Percentiles rank a stretch among this genome's conserved stretches.
phyloP scores from a whole-genome alignment of 495 filamentous ascomycete species.

The Glutinoglossum americanum region DNA sequence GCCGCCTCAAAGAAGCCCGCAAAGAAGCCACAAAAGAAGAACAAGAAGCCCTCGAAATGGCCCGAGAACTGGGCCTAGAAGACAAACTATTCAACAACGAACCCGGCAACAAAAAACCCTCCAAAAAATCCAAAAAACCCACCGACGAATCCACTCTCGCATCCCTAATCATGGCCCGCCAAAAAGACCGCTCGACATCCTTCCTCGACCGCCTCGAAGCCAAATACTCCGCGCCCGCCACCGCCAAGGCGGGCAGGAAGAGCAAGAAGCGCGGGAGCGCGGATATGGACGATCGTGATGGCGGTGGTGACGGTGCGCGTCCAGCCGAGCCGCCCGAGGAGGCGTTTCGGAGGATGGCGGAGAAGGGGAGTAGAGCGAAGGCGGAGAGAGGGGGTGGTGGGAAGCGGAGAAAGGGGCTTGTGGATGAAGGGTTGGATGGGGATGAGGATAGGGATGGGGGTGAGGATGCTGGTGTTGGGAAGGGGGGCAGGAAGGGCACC shows the following conservation, averaged over 20 bases:
- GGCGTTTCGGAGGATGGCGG: neutral
- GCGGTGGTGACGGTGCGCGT: neutral
- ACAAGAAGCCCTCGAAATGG: conserved; percentile 3
- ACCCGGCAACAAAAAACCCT: neutral
- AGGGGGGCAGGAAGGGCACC: no score
- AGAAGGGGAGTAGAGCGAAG: neutral
- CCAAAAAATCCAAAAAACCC: conserved; percentile 1
- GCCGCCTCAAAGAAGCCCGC: neutral
- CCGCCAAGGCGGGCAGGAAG: neutral
- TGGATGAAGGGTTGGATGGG: no score
- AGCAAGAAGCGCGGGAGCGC: neutral
- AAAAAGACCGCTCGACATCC: neutral
- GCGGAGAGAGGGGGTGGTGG: neutral
- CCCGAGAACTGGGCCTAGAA: conserved; percentile 3
- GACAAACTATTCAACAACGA: conserved; percentile 2
- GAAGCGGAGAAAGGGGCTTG: neutral
- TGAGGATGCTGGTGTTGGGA: no score
- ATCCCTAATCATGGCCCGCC: conserved; percentile 1
- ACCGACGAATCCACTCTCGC: conserved; percentile 2
- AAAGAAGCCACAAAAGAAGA: conserved; percentile 3
- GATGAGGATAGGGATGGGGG: no score
- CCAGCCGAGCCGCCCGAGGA: neutral
- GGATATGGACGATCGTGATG: neutral
- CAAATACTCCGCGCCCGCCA: conserved; percentile 1
- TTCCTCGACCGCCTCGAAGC: conserved; percentile 6